Evolutionary conservation across 495 filamentous ascomycete genomes (phyloP).

Genomic region (Massariosphaeria phaeospora): DNA sequence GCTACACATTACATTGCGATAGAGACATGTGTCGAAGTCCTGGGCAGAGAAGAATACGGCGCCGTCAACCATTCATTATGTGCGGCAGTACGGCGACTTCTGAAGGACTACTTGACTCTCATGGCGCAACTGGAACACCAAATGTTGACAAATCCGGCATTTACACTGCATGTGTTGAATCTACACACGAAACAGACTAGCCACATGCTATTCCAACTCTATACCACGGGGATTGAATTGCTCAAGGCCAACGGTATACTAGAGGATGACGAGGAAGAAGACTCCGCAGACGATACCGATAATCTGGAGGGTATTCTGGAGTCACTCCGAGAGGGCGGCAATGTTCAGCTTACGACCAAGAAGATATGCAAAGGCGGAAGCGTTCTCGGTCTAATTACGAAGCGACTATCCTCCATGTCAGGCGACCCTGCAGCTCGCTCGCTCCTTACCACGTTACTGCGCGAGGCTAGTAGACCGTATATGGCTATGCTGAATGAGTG

Average conservation of each 20-base stretch:
- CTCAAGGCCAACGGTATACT: slow-evolving; percentile 79
- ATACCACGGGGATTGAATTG: slow-evolving; percentile 79
- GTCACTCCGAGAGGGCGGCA: slow-evolving; percentile 70
- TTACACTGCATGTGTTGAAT: slow-evolving; percentile 88
- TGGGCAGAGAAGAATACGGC: slow-evolving; percentile 87
- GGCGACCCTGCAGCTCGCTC: slow-evolving; percentile 84
- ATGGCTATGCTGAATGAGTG: slow-evolving; percentile 99
- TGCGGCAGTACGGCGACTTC: slow-evolving; percentile 80
- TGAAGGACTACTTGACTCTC: slow-evolving; percentile 90
- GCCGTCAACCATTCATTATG: slow-evolving; percentile 96
- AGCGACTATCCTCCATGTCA: slow-evolving; percentile 77
- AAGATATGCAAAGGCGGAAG: slow-evolving; percentile 93
- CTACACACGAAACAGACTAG: slow-evolving; percentile 83
- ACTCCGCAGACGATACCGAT: slow-evolving; percentile 73
- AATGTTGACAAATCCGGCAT: slow-evolving; percentile 75
- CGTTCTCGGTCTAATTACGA: slow-evolving; percentile 77
- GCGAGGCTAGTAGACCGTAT: slow-evolving; percentile 88
- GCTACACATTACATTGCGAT: slow-evolving; percentile 88
- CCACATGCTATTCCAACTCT: slow-evolving; percentile 84
- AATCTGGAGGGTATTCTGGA: slow-evolving; percentile 87
- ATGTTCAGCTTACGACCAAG: slow-evolving; percentile 76
- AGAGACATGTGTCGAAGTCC: slow-evolving; percentile 88
- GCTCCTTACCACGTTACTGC: slow-evolving; percentile 70
- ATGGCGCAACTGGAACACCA: slow-evolving; percentile 91
- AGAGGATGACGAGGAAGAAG: slow-evolving; percentile 72